Evolutionary conservation across 176 grass and related monocot genomes (phyloP), one percentile per base, ranked within the genome.

Genomic region (Hyparrhenia diplandra): DNA sequence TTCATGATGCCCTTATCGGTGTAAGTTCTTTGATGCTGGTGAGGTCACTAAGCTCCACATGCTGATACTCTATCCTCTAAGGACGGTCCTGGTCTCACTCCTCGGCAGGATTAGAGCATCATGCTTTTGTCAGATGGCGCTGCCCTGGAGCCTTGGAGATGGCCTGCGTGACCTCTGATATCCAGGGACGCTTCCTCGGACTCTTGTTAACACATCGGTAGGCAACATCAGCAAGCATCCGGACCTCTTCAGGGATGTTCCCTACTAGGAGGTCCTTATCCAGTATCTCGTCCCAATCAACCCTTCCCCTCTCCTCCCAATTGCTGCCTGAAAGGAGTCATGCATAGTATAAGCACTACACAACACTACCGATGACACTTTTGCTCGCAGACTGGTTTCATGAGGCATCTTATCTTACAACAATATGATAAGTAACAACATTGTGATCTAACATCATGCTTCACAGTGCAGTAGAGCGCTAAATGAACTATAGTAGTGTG

Each of bases 221-320:
- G 47, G 97, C 97, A 1, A 96, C 54, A 69, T 99, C 89, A 8
- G 96, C 96, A 32, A 99, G 93, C 64, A 87, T 91, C 35, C 74
- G 85, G 31, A 95, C 87, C 51, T 96, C 97, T 34, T 91, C 97
- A 3, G 84, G 67, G 62, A 86, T 86, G 59, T 71, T 90, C 17
- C 84, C 77, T 0, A 69, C 86, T 8, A 91, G 77, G 58, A 99
- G 87, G 60, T 93, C 89, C 79, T 93, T 90, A 55, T 99, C 93
- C 2, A 93, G 16, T 88, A 99, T 99, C 73, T 96, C 97, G 2
- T 87, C 90, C 97, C 97, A 96, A 71, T 93, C 87, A 46, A 84
- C 83, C 64, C 86, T 95, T 49, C n/a, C 91, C 93, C 37, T 96
- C 93, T 46, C 83, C 87, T 61, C n/a, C 93, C 97, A 66, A 93